Conservation (phyloP, 2,329 filamentous ascomycete genomes). For the Volutella citrinella region DNA sequence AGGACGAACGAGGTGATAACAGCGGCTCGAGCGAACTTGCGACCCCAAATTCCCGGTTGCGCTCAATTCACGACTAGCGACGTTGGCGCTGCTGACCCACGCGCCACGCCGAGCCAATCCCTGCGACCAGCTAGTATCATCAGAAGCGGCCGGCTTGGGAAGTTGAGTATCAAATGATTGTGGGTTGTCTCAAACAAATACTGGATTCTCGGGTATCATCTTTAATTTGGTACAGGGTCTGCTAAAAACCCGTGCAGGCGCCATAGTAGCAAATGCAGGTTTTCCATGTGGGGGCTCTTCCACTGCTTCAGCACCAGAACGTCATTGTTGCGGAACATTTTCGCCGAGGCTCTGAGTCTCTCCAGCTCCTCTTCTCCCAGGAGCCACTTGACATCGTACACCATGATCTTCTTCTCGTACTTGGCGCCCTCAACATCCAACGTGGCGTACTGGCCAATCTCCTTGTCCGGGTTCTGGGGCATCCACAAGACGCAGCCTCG, state of each 20-base stretch:
- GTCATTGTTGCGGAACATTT: constrained; percentile 33
- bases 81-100: too few relatives aligned
- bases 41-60: too few relatives aligned
- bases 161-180: too few relatives aligned
- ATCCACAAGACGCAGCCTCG: constrained; percentile 47
- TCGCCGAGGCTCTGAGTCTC: constrained; percentile 34
- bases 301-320: constrained; percentile 41
- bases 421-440: constrained; percentile 36
- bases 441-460: constrained; percentile 41
- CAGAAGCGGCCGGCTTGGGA: too few relatives aligned
- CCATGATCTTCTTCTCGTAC: constrained; percentile 39
- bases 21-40: too few relatives aligned
- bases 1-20: too few relatives aligned
- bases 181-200: too few relatives aligned
- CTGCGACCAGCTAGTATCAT: too few relatives aligned
- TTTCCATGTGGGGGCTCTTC: constrained; percentile 36
- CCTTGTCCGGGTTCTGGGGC: constrained; percentile 16
- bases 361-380: constrained; percentile 46
- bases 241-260: constrained; percentile 54
- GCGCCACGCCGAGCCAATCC: too few relatives aligned
- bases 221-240: too few relatives aligned
- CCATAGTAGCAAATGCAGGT: constrained; percentile 53
- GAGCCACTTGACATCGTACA: constrained; percentile 52
- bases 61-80: too few relatives aligned
- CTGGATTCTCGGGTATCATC: too few relatives aligned